Evolutionary conservation across 257 asterid genomes (phyloP), one percentile per base, ranked within the genome.

Genomic region (Plantago elongata): DNA sequence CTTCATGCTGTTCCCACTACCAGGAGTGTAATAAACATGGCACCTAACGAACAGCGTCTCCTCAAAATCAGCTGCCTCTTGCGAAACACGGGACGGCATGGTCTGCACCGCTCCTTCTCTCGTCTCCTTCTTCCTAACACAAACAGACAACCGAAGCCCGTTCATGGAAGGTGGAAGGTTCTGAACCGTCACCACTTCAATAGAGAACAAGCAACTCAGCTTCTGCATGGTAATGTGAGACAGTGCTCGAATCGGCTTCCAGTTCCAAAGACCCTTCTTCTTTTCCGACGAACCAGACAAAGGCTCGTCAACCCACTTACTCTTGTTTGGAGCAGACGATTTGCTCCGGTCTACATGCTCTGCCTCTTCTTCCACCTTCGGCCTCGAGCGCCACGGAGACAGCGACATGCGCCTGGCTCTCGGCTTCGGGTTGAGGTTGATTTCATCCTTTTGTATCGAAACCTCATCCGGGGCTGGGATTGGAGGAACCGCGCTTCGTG

Each of bases 191-290:
- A 86, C 97, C 1, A 92, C 95, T 71, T 89, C 97, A 0, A 92
- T 79, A 0, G 97, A 89, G 73, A 92, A 86, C 42, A 92, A 62
- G 64, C 99, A 92, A 67, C 93, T 92, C 34, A 86, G 78, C 72
- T 89, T 92, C 75, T 89, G 97, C 99, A 75, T 89, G 40, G 78
- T 76, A 27, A 92, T 83, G 59, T 84, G 99, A 17, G 86, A 50
- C 0, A 92, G 77, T 0, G 91, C 97, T 9, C 96, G 80, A 17
- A 89, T 76, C 1, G 97, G 99, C 74, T 92, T 92, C 99, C 99
- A 92, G 10, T 71, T 82, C 97, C 94, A 88, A 3, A 91, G 73
- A 22, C 97, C 88, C 52, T 83, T 86, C 75, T 83, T 84, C 75
- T 83, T 84, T 40, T 81, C 88, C 0, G 84, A 15, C 0, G 69